A percentile compares a stretch with the other conserved stretches of the same genome.
phyloP scores from a whole-genome alignment of 345 rosid species.

The Sonneratia caseolaris region DNA sequence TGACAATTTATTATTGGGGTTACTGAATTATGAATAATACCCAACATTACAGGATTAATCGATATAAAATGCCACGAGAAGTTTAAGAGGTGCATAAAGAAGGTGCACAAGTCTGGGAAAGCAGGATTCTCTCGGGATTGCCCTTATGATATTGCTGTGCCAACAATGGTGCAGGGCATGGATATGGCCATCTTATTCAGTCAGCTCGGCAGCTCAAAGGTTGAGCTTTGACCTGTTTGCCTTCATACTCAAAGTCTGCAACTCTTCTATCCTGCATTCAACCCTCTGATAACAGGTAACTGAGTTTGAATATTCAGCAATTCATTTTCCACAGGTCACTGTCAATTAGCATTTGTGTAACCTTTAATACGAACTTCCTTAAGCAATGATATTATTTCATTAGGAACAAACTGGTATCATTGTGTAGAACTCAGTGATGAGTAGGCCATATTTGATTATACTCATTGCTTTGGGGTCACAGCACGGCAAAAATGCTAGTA shows the following conservation, averaged over 20 bases:
- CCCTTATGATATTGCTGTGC: constrained; percentile 57
- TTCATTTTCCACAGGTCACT: not conserved
- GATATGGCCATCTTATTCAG: constrained; percentile 69
- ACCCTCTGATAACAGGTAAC: not conserved
- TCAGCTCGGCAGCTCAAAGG: constrained; percentile 40
- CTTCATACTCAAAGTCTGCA: not conserved
- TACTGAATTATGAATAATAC: not conserved
- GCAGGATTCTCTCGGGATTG: constrained; percentile 60
- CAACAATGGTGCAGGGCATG: constrained; percentile 78
- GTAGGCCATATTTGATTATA: not conserved
- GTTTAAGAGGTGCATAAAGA: constrained; percentile 62
- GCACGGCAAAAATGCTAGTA: too few species aligned
- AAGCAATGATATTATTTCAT: not conserved
- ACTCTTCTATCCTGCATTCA: not conserved
- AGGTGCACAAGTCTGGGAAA: constrained; percentile 45
- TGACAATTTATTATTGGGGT: not conserved
- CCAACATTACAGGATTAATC: constrained; percentile 37
- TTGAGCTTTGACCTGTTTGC: constrained; percentile 29
- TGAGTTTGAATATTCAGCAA: not conserved
- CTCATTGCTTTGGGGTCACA: too few species aligned
- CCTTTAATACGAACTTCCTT: not conserved
- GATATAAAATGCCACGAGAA: constrained; percentile 59
- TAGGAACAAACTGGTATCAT: not conserved
- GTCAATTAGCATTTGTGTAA: not conserved
- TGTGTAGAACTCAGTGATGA: not conserved